Evolutionary conservation across 441 rosid species (phyloP).

Genomic region (Populus trichocarpa): DNA sequence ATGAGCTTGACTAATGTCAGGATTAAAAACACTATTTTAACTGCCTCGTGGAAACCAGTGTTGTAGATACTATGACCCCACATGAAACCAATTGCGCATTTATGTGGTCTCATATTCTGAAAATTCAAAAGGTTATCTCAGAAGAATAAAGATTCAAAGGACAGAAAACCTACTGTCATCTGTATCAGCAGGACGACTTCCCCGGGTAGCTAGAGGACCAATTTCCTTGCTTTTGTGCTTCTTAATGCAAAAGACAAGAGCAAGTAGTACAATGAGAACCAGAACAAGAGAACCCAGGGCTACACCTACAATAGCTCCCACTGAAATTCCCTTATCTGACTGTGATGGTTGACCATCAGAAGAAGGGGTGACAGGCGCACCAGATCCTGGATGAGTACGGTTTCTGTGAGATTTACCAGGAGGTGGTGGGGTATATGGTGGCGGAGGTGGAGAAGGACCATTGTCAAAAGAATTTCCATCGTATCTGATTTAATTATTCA

Average conservation of each 20-base stretch:
- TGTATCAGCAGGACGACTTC: slow-evolving; percentile 52
- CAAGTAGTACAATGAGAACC: slow-evolving; percentile 43
- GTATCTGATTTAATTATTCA: slow-evolving; percentile 48
- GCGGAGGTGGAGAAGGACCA: slow-evolving; percentile 75
- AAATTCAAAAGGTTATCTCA: not conserved
- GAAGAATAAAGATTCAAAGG: not conserved
- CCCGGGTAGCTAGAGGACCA: slow-evolving; percentile 46
- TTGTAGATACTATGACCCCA: not conserved
- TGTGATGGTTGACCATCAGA: slow-evolving; percentile 35
- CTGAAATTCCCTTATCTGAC: slow-evolving; percentile 49
- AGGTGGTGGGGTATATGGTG: slow-evolving; percentile 53
- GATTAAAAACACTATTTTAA: not conserved
- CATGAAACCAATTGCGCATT: not conserved
- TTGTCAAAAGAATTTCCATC: slow-evolving; percentile 84
- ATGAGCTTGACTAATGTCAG: not conserved
- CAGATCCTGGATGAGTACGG: slow-evolving; percentile 43
- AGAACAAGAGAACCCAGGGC: slow-evolving; percentile 56
- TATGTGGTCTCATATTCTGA: not conserved
- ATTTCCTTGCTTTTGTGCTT: slow-evolving; percentile 47
- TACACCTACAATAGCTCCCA: slow-evolving; percentile 65
- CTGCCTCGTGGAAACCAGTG: not conserved
- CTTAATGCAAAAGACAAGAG: slow-evolving; percentile 44
- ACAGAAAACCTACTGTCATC: slow-evolving; percentile 38
- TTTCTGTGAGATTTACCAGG: slow-evolving; percentile 44
- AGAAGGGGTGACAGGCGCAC: slow-evolving; percentile 28